phyloP scores from a whole-genome alignment of 805 yeast species.

The Zygosaccharomyces gambellarensis region DNA sequence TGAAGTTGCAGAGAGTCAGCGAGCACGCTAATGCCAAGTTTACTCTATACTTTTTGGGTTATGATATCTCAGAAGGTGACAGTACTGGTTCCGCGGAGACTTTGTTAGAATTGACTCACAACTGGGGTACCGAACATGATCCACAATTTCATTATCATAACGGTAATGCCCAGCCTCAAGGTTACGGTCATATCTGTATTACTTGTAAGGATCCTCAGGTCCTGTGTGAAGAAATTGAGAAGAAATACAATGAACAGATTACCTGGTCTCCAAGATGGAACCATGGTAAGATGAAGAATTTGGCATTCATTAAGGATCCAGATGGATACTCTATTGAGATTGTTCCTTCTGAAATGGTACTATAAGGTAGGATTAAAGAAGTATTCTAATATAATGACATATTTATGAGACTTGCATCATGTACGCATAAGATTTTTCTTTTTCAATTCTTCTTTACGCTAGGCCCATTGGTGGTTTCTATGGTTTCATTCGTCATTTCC shows the following conservation, averaged over 20 bases:
- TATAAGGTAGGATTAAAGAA: slow-evolving; percentile 1
- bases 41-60: slow-evolving; percentile 82
- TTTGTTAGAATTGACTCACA: slow-evolving; percentile 84
- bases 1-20: slow-evolving; percentile 58
- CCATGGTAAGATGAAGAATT: slow-evolving; percentile 49
- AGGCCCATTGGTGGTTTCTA: not conserved
- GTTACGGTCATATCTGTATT: slow-evolving; percentile 83
- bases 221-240: slow-evolving; percentile 45
- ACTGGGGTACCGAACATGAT: slow-evolving; percentile 91
- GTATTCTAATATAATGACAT: not conserved
- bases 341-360: slow-evolving; percentile 39
- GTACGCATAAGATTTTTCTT: not conserved
- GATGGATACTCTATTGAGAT: slow-evolving; percentile 86
- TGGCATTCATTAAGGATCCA: slow-evolving; percentile 81
- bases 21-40: slow-evolving; percentile 69
- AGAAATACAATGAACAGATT: slow-evolving; percentile 44
- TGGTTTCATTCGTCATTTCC: not conserved
- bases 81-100: slow-evolving; percentile 51
- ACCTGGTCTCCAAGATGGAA: slow-evolving; percentile 57
- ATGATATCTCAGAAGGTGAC: slow-evolving; percentile 41
- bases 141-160: slow-evolving; percentile 70
- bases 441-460: not conserved
- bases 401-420: not conserved
- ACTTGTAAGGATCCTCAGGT: slow-evolving; percentile 53
- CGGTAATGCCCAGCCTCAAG: slow-evolving; percentile 75